Conservation (phyloP, 768 basidiomycete genomes). For the Termitomyces heimii region DNA sequence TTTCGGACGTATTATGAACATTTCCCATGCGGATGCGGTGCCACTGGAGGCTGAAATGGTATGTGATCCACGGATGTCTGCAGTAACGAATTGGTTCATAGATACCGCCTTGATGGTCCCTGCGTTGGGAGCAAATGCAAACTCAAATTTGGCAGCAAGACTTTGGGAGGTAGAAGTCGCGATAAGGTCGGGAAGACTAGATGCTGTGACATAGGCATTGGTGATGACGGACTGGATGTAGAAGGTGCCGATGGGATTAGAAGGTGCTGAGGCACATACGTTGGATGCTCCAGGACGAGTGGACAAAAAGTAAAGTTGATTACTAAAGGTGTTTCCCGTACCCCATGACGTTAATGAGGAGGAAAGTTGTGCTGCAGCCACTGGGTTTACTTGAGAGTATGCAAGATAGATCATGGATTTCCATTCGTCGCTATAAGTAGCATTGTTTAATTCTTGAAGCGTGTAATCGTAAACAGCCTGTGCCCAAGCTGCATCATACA, state of each 20-base stretch:
- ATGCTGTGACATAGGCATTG: constrained; percentile 17
- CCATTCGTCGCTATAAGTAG: constrained; percentile 25
- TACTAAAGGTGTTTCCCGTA: constrained; percentile 25
- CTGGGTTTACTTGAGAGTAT: constrained; percentile 22
- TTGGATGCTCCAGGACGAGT: constrained; percentile 24
- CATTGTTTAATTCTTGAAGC: constrained; percentile 19
- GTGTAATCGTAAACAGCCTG: constrained; percentile 22
- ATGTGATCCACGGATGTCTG: constrained; percentile 21
- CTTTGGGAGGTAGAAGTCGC: constrained; percentile 16
- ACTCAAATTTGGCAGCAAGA: constrained; percentile 18
- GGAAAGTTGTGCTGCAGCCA: constrained; percentile 21
- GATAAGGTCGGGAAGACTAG: constrained; percentile 18
- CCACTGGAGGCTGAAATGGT: constrained; percentile 21
- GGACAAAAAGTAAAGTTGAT: constrained; percentile 25
- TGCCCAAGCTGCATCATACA: constrained; percentile 27
- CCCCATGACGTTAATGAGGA: constrained; percentile 26
- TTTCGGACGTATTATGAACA: constrained; percentile 22
- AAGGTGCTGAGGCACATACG: constrained; percentile 19
- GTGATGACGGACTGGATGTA: constrained; percentile 20
- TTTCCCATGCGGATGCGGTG: constrained; percentile 22
- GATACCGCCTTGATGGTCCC: constrained; percentile 21
- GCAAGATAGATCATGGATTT: constrained; percentile 28
- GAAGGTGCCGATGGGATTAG: constrained; percentile 25
- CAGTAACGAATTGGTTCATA: constrained; percentile 23
- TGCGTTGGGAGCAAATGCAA: constrained; percentile 24